phyloP scores from a whole-genome alignment of 2,329 filamentous ascomycete genomes.

The Alternaria longipes region DNA sequence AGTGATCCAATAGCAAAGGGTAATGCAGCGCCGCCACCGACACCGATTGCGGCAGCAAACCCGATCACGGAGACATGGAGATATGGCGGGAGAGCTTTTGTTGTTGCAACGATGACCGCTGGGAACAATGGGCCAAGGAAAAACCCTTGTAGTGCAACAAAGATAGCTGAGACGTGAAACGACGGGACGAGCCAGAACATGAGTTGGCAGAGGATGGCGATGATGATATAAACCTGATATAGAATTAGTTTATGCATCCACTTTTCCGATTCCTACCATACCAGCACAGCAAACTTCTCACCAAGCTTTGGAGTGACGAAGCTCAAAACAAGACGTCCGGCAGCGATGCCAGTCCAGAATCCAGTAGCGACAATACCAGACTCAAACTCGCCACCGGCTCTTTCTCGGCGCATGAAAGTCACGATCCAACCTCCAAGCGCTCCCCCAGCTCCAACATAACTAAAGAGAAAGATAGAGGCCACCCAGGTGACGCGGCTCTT shows the following conservation, averaged over 20 bases:
- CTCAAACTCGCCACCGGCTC: slow-evolving; percentile 71
- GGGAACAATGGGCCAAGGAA: slow-evolving; percentile 82
- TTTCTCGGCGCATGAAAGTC: slow-evolving; percentile 80
- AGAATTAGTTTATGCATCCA: slow-evolving; percentile 37
- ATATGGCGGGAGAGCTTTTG: slow-evolving; percentile 74
- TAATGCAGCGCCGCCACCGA: slow-evolving; percentile 71
- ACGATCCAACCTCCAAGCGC: slow-evolving; percentile 80
- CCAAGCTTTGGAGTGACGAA: slow-evolving; percentile 77
- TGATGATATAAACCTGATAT: slow-evolving; percentile 65
- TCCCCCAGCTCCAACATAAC: slow-evolving; percentile 80
- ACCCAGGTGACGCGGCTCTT: slow-evolving; percentile 69
- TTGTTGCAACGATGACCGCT: slow-evolving; percentile 73
- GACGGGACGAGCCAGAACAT: slow-evolving; percentile 81
- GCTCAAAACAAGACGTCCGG: slow-evolving; percentile 74
- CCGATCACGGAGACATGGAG: slow-evolving; percentile 81
- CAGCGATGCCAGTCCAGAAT: slow-evolving; percentile 82
- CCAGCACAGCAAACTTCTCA: slow-evolving; percentile 66
- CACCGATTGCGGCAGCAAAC: slow-evolving; percentile 78
- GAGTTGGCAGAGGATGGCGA: slow-evolving; percentile 69
- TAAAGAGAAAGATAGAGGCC: slow-evolving; percentile 73
- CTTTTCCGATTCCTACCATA: slow-evolving; percentile 50
- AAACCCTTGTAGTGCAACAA: slow-evolving; percentile 76
- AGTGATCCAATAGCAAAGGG: slow-evolving; percentile 72
- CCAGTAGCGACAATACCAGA: slow-evolving; percentile 78
- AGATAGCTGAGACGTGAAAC: slow-evolving; percentile 74